Conservation (phyloP, 306 rosid species). For the Cucurbita pepo region DNA sequence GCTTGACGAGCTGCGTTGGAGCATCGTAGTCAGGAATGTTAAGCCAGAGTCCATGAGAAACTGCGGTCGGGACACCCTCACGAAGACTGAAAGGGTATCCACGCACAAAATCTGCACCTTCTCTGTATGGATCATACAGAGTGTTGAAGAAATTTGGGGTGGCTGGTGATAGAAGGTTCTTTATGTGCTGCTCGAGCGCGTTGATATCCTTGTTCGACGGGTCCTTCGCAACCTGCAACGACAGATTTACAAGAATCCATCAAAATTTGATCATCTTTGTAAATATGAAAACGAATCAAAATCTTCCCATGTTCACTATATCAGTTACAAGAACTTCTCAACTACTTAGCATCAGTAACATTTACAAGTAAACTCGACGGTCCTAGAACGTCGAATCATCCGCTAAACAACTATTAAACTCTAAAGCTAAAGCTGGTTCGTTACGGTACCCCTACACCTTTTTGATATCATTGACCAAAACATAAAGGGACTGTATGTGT, state of each 20-base stretch:
- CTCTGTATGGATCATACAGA: slow-evolving; percentile 22
- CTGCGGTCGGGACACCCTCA: slow-evolving; percentile 59
- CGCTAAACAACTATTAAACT: neutral
- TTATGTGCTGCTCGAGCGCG: slow-evolving; percentile 28
- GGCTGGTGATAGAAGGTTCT: slow-evolving; percentile 26
- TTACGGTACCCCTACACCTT: neutral
- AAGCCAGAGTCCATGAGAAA: slow-evolving; percentile 65
- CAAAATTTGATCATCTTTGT: neutral
- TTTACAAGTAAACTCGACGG: neutral
- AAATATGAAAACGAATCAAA: neutral
- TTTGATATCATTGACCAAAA: neutral
- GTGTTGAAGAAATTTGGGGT: slow-evolving; percentile 31
- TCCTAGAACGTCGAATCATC: neutral
- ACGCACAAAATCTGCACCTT: slow-evolving; percentile 51
- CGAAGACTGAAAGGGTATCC: slow-evolving; percentile 63
- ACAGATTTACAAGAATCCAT: neutral
- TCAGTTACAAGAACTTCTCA: neutral
- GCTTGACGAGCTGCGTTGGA: slow-evolving; percentile 34
- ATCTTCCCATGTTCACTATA: neutral
- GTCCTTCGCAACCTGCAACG: slow-evolving; percentile 28
- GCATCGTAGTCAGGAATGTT: slow-evolving; percentile 63
- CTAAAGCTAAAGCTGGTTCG: neutral
- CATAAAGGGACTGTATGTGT: neutral
- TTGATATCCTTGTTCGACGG: slow-evolving; percentile 28
- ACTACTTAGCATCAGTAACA: neutral